phyloP scores from a whole-genome alignment of 2,329 filamentous ascomycete genomes.

The Aspergillus ochraceoroseus region DNA sequence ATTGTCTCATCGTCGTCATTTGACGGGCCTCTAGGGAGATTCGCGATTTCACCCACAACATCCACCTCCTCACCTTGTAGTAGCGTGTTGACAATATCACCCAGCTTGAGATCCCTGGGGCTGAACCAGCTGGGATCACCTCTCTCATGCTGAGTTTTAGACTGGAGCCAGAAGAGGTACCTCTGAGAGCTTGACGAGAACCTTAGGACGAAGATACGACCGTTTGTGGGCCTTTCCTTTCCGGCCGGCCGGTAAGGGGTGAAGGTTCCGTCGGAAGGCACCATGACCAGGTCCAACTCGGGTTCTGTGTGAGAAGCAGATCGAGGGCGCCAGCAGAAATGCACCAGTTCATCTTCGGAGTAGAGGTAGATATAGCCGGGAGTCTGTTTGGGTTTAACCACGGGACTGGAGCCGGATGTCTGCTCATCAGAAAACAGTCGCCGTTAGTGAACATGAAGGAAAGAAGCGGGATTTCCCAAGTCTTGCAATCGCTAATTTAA shows the following conservation, averaged over 20 bases:
- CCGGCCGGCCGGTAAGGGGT: conserved; percentile 66
- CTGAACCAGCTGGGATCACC: conserved; percentile 75
- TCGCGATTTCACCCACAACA: conserved; percentile 65
- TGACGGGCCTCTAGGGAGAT: conserved; percentile 50
- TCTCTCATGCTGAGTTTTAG: conserved; percentile 69
- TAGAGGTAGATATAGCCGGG: conserved; percentile 91
- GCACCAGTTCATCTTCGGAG: conserved; percentile 85
- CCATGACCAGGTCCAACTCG: conserved; percentile 87
- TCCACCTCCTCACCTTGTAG: conserved; percentile 87
- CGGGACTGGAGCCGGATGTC: conserved; percentile 57
- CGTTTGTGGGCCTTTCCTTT: conserved; percentile 66
- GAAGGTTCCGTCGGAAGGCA: conserved; percentile 84
- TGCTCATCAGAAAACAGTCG: conserved; percentile 27
- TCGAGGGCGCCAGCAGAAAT: conserved; percentile 95
- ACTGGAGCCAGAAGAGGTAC: conserved; percentile 95
- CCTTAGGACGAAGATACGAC: conserved; percentile 87
- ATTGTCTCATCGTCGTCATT: conserved; percentile 67
- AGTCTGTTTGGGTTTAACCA: conserved; percentile 66
- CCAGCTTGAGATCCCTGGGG: conserved; percentile 77
- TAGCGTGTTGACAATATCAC: conserved; percentile 76
- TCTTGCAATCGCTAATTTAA: no score
- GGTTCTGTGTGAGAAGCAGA: conserved; percentile 64
- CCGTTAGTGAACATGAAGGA: no score
- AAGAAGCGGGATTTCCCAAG: neutral
- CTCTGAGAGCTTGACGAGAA: conserved; percentile 88